Conservation (phyloP, 2,329 filamentous ascomycete species). For the Diaporthe aspalathi region DNA sequence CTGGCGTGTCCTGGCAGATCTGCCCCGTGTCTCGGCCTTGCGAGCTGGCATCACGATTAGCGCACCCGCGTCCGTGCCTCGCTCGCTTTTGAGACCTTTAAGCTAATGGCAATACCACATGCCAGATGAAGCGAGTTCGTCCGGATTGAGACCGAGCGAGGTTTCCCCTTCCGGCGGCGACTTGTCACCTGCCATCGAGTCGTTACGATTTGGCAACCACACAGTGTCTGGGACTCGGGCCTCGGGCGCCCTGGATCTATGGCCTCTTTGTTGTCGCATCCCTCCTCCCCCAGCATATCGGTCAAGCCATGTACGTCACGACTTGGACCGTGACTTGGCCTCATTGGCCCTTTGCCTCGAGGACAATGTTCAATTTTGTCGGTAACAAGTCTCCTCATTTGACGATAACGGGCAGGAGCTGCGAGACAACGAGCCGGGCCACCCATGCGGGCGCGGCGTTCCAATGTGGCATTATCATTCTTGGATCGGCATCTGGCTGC, state of each 20-base stretch:
- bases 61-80: slow-evolving; percentile 20
- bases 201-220: slow-evolving; percentile 1
- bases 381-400: slow-evolving; percentile 9
- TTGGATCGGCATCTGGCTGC: slow-evolving; percentile 27
- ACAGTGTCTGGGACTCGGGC: slow-evolving; percentile 33
- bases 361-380: slow-evolving; percentile 27
- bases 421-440: slow-evolving; percentile 27
- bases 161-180: slow-evolving; percentile 14
- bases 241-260: background rate
- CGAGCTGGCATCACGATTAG: slow-evolving; percentile 19
- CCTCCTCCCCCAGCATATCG: slow-evolving; percentile 21
- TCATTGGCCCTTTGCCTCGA: slow-evolving; percentile 33
- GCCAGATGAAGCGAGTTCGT: slow-evolving; percentile 37
- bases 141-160: slow-evolving; percentile 30
- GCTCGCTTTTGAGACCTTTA: slow-evolving; percentile 10
- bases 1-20: slow-evolving; percentile 2
- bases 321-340: slow-evolving; percentile 29
- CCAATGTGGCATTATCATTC: slow-evolving; percentile 29
- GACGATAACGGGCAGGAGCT: slow-evolving; percentile 10
- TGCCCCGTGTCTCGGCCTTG: slow-evolving; percentile 4
- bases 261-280: slow-evolving; percentile 23
- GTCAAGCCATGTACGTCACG: slow-evolving; percentile 39
- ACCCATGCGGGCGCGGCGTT: slow-evolving; percentile 30
- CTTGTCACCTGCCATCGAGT: slow-evolving; percentile 2
- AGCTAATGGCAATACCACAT: slow-evolving; percentile 24